phyloP scores from a whole-genome alignment of 2,329 filamentous ascomycete species.

The Colletotrichum sp. region DNA sequence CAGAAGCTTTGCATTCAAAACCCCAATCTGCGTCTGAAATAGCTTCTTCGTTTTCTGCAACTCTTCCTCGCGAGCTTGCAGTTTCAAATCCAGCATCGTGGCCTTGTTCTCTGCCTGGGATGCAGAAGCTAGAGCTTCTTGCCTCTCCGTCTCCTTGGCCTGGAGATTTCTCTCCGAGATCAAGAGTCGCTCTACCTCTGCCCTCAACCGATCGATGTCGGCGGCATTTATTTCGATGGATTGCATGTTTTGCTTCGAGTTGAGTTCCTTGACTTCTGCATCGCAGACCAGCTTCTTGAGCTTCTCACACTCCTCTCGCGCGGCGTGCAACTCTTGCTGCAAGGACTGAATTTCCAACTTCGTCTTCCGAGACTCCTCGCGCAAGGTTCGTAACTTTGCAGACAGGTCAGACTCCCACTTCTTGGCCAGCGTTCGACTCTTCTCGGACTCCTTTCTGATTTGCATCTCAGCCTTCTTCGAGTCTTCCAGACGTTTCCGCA shows the following conservation, averaged over 20 bases:
- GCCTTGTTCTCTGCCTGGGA: slow-evolving; percentile 64
- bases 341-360: slow-evolving; percentile 61
- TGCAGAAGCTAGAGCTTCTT: slow-evolving; percentile 61
- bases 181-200: slow-evolving; percentile 65
- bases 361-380: slow-evolving; percentile 74
- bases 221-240: slow-evolving; percentile 65
- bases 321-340: slow-evolving; percentile 61
- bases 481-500: slow-evolving; percentile 76
- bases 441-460: slow-evolving; percentile 74
- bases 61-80: slow-evolving; percentile 57
- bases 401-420: slow-evolving; percentile 79
- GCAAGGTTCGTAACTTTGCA: slow-evolving; percentile 67
- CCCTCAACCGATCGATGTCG: slow-evolving; percentile 64
- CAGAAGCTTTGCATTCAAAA: slow-evolving; percentile 50
- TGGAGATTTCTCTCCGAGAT: slow-evolving; percentile 67
- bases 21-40: slow-evolving; percentile 55
- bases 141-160: slow-evolving; percentile 65
- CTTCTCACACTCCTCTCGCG: slow-evolving; percentile 65
- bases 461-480: slow-evolving; percentile 74
- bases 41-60: slow-evolving; percentile 44
- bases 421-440: slow-evolving; percentile 73
- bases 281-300: slow-evolving; percentile 70
- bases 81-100: slow-evolving; percentile 62
- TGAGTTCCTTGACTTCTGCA: slow-evolving; percentile 71
- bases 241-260: slow-evolving; percentile 67